Evolutionary conservation across 768 basidiomycete genomes (phyloP), one percentile per base, ranked within the genome.

Genomic region (Clitopilus passeckerianus): DNA sequence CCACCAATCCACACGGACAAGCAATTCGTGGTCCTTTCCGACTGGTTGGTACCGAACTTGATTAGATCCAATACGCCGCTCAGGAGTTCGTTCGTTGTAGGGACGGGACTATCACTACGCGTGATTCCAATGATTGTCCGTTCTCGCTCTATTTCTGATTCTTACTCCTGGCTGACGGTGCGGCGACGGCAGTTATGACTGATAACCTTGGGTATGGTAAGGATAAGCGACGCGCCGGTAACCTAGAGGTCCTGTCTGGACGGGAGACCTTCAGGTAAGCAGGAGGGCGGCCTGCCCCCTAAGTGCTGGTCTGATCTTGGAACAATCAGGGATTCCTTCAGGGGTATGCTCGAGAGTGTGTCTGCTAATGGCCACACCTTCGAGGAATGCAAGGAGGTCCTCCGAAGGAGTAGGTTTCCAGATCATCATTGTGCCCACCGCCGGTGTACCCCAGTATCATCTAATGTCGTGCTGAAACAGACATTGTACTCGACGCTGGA

Each of bases 91-190:
- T 57, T 24, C 54, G 60, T 34, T 58, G 23, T 70, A 92, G 91
- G 91, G 91, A 93, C 75, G 91, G 91, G 66, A 98, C 95, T 14
- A 96, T 98, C 74, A 96, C 95, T 2, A 93, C 84, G 41, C 85
- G 83, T 67, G 95, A 98, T 70, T 93, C 91, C 6, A 98, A 98
- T 71, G 95, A 97, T 67, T 94, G 90, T 93, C 69, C 62, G 86
- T 65, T 34, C 43, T 18, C 18, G 33, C 44, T 54, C 37, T 56
- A 41, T 41, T 55, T 16, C 22, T 7, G 9, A 22, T 20, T 1
- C 34, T 6, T 24, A n/a, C 53, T 30, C 27, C 27, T 30, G 27
- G 7, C 27, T 30, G 27, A 30, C 27, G 27, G 53, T 58, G 23
- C 8, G 33, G 52, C 54, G 50, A 22, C 34, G 34, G 46, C 66